These are phyloP conservation scores for Alloteropsis angusta DNA, from an alignment of 202 grass and related monocot genomes.

Conservation along the genomic window DNA sequence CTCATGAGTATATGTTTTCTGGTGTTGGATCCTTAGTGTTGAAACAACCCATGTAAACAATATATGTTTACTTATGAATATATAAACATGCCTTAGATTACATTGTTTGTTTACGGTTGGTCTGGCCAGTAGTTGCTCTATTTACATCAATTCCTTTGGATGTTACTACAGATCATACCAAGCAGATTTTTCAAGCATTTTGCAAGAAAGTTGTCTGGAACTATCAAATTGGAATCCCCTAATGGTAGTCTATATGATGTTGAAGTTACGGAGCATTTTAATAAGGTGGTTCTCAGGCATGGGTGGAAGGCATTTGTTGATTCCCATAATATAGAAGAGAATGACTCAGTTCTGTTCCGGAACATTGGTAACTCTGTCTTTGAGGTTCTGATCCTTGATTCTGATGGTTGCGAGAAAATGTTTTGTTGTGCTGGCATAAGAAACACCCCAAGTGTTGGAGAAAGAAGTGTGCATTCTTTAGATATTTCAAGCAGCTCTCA, in stretches of 20 bases:
- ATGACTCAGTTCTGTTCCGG: slow-evolving; percentile 32
- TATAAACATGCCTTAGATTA: neutral
- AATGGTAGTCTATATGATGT: slow-evolving; percentile 14
- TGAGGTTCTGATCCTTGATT: slow-evolving; percentile 30
- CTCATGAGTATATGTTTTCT: neutral
- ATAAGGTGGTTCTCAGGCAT: neutral
- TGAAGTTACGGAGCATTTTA: neutral
- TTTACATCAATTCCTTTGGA: neutral
- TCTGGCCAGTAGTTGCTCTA: neutral
- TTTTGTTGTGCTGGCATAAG: slow-evolving; percentile 9
- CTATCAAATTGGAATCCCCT: neutral
- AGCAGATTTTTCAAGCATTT: slow-evolving; percentile 5
- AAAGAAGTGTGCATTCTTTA: neutral
- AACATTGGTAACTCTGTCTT: slow-evolving; percentile 33
- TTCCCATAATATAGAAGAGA: slow-evolving; percentile 31
- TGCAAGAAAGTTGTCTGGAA: neutral
- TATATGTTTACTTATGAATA: neutral
- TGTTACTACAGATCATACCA: neutral
- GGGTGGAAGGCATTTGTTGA: slow-evolving; percentile 39
- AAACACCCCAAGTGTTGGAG: neutral
- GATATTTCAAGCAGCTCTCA: neutral
- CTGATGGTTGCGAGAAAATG: slow-evolving; percentile 32
- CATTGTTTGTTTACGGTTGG: neutral
- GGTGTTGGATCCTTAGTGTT: neutral
- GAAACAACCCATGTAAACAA: neutral